Evolutionary conservation across 1,284 basidiomycete species (phyloP).

Genomic region (Boletus mariae): DNA sequence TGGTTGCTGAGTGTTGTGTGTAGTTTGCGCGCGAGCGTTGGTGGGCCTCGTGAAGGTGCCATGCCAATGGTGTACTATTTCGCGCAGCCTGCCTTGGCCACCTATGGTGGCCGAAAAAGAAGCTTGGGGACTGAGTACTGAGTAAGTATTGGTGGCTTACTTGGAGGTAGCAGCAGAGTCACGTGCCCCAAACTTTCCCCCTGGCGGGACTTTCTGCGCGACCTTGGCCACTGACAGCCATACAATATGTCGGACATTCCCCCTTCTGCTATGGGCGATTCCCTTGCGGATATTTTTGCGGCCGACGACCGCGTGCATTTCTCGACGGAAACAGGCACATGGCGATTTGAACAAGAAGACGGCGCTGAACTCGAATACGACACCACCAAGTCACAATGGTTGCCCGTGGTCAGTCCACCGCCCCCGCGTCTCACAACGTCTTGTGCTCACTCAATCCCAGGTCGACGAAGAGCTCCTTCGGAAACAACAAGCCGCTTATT

Average conservation of each 20-base stretch:
- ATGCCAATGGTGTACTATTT: constrained; percentile 32
- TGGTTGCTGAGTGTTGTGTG: constrained; percentile 62
- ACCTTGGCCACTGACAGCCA: neutral
- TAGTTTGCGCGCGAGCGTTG: constrained; percentile 54
- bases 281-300: constrained; percentile 60
- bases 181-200: too few species aligned
- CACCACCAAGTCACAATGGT: constrained; percentile 68
- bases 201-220: too few species aligned
- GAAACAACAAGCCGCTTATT: constrained; percentile 90
- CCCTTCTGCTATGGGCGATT: constrained; percentile 48
- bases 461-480: constrained; percentile 79
- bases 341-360: constrained; percentile 87
- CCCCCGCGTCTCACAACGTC: neutral
- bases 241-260: constrained; percentile 21
- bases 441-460: constrained; percentile 35
- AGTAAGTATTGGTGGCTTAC: too few species aligned
- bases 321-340: constrained; percentile 72
- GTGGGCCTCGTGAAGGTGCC: constrained; percentile 63
- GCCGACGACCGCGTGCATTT: constrained; percentile 79
- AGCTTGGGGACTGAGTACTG: too few species aligned
- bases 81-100: too few species aligned
- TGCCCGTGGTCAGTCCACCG: constrained; percentile 64
- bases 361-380: constrained; percentile 90
- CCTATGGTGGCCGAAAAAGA: too few species aligned
- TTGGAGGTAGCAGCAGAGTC: too few species aligned